Conservation (phyloP, 352 stramenopile species). For the Elongisporangium undulatum region DNA sequence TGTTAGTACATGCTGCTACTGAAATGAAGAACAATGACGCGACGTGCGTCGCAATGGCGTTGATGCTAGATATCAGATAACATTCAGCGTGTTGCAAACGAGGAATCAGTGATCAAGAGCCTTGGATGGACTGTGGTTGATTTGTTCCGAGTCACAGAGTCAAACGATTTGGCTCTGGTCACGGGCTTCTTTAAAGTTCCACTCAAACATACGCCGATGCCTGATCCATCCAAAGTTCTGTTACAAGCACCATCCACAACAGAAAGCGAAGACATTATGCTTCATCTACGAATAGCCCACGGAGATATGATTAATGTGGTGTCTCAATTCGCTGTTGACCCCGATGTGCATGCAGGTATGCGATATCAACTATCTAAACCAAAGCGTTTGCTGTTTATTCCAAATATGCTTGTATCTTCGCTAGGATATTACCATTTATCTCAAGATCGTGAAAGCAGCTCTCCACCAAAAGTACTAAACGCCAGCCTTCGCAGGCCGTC, state of each 20-base stretch:
- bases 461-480: background rate
- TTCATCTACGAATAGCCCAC: slow-evolving; percentile 33
- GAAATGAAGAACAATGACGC: background rate
- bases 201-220: slow-evolving; percentile 31
- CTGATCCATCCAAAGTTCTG: slow-evolving; percentile 29
- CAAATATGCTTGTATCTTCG: background rate
- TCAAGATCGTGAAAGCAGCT: background rate
- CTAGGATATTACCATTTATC: background rate
- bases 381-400: background rate
- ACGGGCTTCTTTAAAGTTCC: slow-evolving; percentile 33
- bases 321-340: slow-evolving; percentile 22
- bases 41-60: background rate
- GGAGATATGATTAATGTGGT: slow-evolving; percentile 20
- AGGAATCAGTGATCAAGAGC: slow-evolving; percentile 10
- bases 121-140: slow-evolving; percentile 40
- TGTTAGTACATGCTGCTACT: background rate
- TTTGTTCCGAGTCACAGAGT: slow-evolving; percentile 18
- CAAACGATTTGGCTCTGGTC: slow-evolving; percentile 10
- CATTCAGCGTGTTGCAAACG: slow-evolving; percentile 4
- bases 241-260: slow-evolving; percentile 9
- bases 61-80: slow-evolving; percentile 19
- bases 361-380: background rate
- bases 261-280: slow-evolving; percentile 12
- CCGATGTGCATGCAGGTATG: slow-evolving; percentile 28
- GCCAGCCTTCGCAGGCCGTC: background rate